These are phyloP conservation scores for Actinomucor elegans DNA, from an alignment of 371 early-diverging fungal genomes.

Conservation along the genomic window DNA sequence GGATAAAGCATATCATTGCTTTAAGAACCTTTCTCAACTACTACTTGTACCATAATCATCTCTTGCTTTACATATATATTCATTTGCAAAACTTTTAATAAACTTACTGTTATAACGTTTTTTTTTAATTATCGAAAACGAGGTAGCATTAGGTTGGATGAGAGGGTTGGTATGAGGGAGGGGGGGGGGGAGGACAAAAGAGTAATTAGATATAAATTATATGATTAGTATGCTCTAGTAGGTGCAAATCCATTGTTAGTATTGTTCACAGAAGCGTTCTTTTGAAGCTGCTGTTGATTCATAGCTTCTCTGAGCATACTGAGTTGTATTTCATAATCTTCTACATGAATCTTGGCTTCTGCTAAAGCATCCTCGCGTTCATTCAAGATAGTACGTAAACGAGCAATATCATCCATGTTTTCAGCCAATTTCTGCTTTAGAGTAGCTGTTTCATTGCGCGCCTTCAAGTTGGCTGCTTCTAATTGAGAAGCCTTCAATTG, in stretches of 20 bases:
- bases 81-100: too few relatives aligned
- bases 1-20: constrained; percentile 31
- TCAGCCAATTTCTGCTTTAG: constrained; percentile 57
- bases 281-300: constrained; percentile 33
- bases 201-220: not conserved
- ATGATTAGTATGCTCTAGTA: constrained; percentile 18
- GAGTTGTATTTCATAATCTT: constrained; percentile 62
- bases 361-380: constrained; percentile 53
- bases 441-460: constrained; percentile 54
- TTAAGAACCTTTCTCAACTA: too few relatives aligned
- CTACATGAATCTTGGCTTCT: constrained; percentile 49
- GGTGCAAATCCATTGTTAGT: constrained; percentile 18
- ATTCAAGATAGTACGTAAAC: constrained; percentile 40
- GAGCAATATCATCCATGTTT: constrained; percentile 52
- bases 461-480: constrained; percentile 59
- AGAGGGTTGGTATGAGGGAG: too few relatives aligned
- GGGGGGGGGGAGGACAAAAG: not conserved
- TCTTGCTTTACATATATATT: too few relatives aligned
- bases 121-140: too few relatives aligned
- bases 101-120: too few relatives aligned
- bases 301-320: constrained; percentile 65
- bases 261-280: constrained; percentile 7
- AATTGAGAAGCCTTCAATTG: constrained; percentile 58
- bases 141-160: too few relatives aligned
- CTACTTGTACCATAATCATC: too few relatives aligned